phyloP scores from a whole-genome alignment of 2,329 filamentous ascomycete species.

The Rhynchosporium secalis region DNA sequence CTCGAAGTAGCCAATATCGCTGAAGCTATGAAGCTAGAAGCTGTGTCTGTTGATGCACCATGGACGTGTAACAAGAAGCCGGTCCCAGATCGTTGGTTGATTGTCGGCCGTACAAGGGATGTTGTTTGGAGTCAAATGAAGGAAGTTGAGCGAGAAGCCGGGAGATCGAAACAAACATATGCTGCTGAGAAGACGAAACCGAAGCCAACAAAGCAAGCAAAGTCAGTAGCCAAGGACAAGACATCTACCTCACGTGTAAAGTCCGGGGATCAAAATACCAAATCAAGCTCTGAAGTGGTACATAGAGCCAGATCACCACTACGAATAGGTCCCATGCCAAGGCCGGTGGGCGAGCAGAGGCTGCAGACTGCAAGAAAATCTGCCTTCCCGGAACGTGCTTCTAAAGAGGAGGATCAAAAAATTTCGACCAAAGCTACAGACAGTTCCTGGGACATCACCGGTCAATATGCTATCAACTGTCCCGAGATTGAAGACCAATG shows the following conservation, averaged over 20 bases:
- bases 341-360: background rate
- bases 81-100: constrained; percentile 24
- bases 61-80: constrained; percentile 21
- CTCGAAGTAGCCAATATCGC: constrained; percentile 16
- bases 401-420: background rate
- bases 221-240: background rate
- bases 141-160: constrained; percentile 21
- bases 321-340: constrained; percentile 13
- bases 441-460: constrained; percentile 23
- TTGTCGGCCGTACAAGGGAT: constrained; percentile 26
- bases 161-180: constrained; percentile 17
- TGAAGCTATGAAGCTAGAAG: constrained; percentile 18
- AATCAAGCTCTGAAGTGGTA: background rate
- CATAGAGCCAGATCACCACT: constrained; percentile 19
- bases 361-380: background rate
- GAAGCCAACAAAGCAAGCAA: background rate
- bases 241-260: background rate
- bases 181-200: constrained; percentile 1
- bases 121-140: constrained; percentile 28
- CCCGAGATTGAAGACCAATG: constrained; percentile 19
- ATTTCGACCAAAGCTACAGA: background rate
- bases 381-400: background rate
- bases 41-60: constrained; percentile 22
- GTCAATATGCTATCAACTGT: constrained; percentile 23
- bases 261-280: background rate